These are phyloP conservation scores for Sporothrix brunneoviolacea DNA, from an alignment of 2,329 filamentous ascomycete species.

Conservation along the genomic window DNA sequence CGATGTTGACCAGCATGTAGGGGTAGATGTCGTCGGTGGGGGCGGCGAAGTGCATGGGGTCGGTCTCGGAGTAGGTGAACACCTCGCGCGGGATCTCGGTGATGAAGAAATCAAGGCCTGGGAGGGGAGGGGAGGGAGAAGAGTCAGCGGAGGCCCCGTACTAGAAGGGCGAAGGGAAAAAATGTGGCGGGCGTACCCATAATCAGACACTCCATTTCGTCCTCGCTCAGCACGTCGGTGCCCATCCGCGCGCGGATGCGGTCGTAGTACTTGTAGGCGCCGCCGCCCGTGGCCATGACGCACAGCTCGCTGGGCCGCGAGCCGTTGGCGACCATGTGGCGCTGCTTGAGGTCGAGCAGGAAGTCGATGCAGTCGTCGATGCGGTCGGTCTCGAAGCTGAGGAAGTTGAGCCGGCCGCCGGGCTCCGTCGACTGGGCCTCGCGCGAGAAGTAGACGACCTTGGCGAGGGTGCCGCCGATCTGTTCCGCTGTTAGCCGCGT, in stretches of 20 bases:
- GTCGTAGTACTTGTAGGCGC: slow-evolving; percentile 95
- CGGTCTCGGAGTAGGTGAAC: slow-evolving; percentile 87
- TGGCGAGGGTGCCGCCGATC: slow-evolving; percentile 93
- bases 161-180: not conserved
- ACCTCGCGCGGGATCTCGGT: slow-evolving; percentile 95
- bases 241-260: slow-evolving; percentile 75
- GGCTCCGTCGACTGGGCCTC: slow-evolving; percentile 73
- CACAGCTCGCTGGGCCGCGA: slow-evolving; percentile 66
- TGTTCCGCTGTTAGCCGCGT: slow-evolving; percentile 28
- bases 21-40: slow-evolving; percentile 68
- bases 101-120: slow-evolving; percentile 96
- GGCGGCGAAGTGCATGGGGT: slow-evolving; percentile 83
- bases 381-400: slow-evolving; percentile 90
- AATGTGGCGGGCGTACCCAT: slow-evolving; percentile 54
- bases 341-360: slow-evolving; percentile 76
- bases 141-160: not conserved
- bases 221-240: slow-evolving; percentile 83
- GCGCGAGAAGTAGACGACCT: slow-evolving; percentile 94
- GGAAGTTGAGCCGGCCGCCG: slow-evolving; percentile 87
- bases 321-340: slow-evolving; percentile 71
- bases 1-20: slow-evolving; percentile 96
- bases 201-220: slow-evolving; percentile 98
- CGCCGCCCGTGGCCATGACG: slow-evolving; percentile 93
- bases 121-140: not conserved
- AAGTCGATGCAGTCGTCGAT: slow-evolving; percentile 93